Percentiles rank a stretch among this genome's conserved stretches.
phyloP scores from a whole-genome alignment of 495 filamentous ascomycete species.

The Penicillium salamii region DNA sequence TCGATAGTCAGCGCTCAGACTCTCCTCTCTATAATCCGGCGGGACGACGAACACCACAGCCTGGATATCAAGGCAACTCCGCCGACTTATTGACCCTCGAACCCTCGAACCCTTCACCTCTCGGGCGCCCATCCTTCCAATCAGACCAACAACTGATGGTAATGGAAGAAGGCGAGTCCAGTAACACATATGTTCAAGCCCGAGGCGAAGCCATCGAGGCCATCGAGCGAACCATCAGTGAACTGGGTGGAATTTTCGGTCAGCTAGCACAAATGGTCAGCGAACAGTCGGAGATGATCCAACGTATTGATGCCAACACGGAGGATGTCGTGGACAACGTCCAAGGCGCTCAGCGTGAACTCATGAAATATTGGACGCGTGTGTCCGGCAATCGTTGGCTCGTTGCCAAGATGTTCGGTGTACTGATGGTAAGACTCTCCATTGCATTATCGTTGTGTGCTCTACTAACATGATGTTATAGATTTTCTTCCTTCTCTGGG shows the following conservation, averaged over 20 bases:
- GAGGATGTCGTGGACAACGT: slow-evolving; percentile 97
- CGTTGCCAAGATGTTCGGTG: slow-evolving; percentile 98
- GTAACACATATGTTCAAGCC: slow-evolving; percentile 87
- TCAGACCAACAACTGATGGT: slow-evolving; percentile 87
- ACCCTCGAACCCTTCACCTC: slow-evolving; percentile 58
- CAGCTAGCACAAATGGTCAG: slow-evolving; percentile 97
- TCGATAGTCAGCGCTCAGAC: slow-evolving; percentile 55
- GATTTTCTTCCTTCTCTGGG: slow-evolving; percentile 61
- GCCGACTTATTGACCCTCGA: slow-evolving; percentile 84
- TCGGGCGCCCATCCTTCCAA: slow-evolving; percentile 50
- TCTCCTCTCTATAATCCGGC: slow-evolving; percentile 89
- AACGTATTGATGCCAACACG: slow-evolving; percentile 90
- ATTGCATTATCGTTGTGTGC: not conserved
- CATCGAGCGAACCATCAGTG: slow-evolving; percentile 91
- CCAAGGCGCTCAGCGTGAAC: slow-evolving; percentile 87
- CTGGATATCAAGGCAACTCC: slow-evolving; percentile 48
- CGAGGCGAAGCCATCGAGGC: slow-evolving; percentile 94
- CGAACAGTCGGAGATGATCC: slow-evolving; percentile 94
- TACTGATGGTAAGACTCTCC: slow-evolving; percentile 57
- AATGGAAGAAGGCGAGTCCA: slow-evolving; percentile 88
- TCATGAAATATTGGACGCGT: slow-evolving; percentile 92
- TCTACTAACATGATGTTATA: slow-evolving; percentile 22
- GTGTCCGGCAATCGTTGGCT: slow-evolving; percentile 95
- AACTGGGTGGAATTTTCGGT: slow-evolving; percentile 93
- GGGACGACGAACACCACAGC: slow-evolving; percentile 59